Evolutionary conservation across 2,329 filamentous ascomycete genomes (phyloP), one percentile per base, ranked within the genome.

Genomic region (Arthroderma uncinatum): DNA sequence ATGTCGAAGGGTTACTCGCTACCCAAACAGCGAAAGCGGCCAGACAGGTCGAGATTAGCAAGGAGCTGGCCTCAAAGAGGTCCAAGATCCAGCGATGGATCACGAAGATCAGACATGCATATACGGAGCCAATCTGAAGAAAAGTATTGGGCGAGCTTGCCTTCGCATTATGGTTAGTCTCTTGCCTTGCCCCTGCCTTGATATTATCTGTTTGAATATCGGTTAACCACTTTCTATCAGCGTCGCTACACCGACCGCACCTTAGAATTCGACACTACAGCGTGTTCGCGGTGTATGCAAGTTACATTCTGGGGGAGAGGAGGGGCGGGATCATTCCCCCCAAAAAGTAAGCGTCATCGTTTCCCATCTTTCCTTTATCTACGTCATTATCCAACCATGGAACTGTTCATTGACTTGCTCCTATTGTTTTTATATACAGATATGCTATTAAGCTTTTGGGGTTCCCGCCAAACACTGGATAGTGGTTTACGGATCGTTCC

Each of bases 71-170:
- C 37, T 33, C 23, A 19, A 42, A 40, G 19, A 40, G 36, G 44
- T 56, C 54, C 10, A 21, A 12, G 40, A 50, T 56, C 54, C 25
- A 23, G n/a, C 25, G 42, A 48, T 56, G 40, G 40, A 37, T 56
- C 39, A 42, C 42, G 42, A 56, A 50, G 54, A 21, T 56, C 54
- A 56, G 33, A 39, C 25, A 56, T 7, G 54, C 42, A 50, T 56
- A 56, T 23, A 56, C 19, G 16, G 54, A 56, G 30, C 23, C 19
- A 14, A 39, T n/a, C 52, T 54, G 12, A 54, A 37, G 23, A 36
- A 39, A 39, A 25, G 19, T 6, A 19, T 16, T 30, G 25, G 48
- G 53, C 33, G 33, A 30, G 53, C 37, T 25, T 55, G 53, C 53
- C 53, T 55, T 55, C 53, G 37, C 53, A 16, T 55, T 44, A 44